Conservation (phyloP, 179 eudicot species). For the Beta corolliflora region DNA sequence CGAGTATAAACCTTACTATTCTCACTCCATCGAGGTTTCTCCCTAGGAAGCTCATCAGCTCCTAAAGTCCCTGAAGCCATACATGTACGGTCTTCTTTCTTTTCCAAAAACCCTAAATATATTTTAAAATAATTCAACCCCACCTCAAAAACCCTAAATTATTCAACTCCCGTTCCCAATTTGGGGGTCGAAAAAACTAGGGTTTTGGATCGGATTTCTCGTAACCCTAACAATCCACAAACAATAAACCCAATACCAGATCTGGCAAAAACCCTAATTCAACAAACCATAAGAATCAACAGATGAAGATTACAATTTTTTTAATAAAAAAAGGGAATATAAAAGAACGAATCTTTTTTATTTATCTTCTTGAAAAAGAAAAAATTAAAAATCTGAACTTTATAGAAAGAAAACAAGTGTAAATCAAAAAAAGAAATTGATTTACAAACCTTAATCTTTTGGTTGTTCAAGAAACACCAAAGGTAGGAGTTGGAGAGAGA, state of each 20-base stretch:
- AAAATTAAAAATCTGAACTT: slow-evolving; percentile 14
- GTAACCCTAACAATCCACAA: slow-evolving; percentile 1
- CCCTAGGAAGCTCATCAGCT: slow-evolving; percentile 40
- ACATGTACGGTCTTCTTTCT: slow-evolving; percentile 34
- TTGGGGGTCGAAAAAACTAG: slow-evolving; percentile 24
- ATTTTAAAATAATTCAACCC: not conserved
- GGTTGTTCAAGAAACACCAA: not conserved
- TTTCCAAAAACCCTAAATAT: slow-evolving; percentile 29
- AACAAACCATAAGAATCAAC: not conserved
- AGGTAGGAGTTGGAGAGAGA: slow-evolving; percentile 11
- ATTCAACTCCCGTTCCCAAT: slow-evolving; percentile 8
- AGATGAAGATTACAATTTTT: not conserved
- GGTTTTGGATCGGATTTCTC: slow-evolving; percentile 29
- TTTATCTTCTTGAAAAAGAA: not conserved
- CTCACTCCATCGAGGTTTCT: slow-evolving; percentile 48
- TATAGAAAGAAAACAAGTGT: slow-evolving; percentile 1
- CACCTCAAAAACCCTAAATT: slow-evolving; percentile 23
- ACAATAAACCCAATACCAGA: slow-evolving; percentile 22
- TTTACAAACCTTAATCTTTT: slow-evolving; percentile 29
- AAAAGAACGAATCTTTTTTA: slow-evolving; percentile 11
- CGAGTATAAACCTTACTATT: slow-evolving; percentile 58
- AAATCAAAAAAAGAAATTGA: slow-evolving; percentile 11
- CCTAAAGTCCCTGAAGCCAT: slow-evolving; percentile 66
- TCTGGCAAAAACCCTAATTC: slow-evolving; percentile 21
- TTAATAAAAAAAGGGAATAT: not conserved